Evolutionary conservation across 495 filamentous ascomycete species (phyloP), one percentile per base, ranked within the genome.

Genomic region (Collariella sp.): DNA sequence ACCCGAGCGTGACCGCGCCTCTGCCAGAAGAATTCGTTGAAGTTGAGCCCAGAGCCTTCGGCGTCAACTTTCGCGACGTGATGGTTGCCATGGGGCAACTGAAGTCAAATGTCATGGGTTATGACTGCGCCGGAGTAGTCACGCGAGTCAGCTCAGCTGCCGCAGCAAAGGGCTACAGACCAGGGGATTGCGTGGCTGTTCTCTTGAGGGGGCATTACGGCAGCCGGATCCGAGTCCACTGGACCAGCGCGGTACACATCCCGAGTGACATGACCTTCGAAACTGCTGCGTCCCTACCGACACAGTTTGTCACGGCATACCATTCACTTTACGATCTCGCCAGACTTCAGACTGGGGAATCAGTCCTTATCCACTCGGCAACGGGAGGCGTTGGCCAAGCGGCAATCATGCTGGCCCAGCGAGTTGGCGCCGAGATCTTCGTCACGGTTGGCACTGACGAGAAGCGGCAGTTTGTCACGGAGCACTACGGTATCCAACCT

Each of bases 291-390:
- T 72, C 77, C 1, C 50, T 83, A 0, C 81, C 80, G 0, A 66
- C 78, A 0, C 75, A 75, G 1, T 84, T 70, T 56, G 64, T 63
- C 16, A 81, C 82, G 0, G 82, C 80, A 0, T 77, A 76, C 38
- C 73, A 83, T 46, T 69, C 73, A 0, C 42, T 79, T 3, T 52
- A 70, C 51, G 56, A 74, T 15, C 61, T 65, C 4, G 76, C 66
- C 0, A 46, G 65, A 3, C 55, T 77, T 0, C 50, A 67, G 31
- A 63, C 67, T 67, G 82, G 36, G 54, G 83, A 85, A 50, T 70
- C 59, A 0, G 72, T 84, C 0, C 67, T 87, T n/a, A 80, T 87
- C 23, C 79, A 85, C 50, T 68, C 70, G 1, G 83, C 74, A 4
- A 69, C 78, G 1, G 78, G 79, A 20, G 77, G 74, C 23, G 71